Conservation (phyloP, 257 asterid species). For the Fraxinus cuspidata region DNA sequence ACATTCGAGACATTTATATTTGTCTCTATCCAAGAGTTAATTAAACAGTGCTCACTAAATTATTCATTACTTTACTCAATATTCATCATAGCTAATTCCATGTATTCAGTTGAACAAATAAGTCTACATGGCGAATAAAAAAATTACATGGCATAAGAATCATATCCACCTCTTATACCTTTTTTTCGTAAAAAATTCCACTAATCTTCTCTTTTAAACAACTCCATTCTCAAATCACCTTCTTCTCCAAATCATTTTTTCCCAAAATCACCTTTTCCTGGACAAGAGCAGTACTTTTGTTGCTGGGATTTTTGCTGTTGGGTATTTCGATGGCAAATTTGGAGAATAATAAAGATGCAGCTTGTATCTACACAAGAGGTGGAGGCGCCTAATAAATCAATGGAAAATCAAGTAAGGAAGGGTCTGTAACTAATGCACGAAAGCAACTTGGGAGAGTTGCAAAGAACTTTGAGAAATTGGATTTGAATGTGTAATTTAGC, state of each 20-base stretch:
- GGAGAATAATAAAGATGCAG: conserved; percentile 46
- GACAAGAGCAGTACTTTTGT: conserved; percentile 68
- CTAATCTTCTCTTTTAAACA: too few species aligned
- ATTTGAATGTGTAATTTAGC: conserved; percentile 87
- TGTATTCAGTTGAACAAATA: too few species aligned
- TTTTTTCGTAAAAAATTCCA: too few species aligned
- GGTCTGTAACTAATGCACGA: conserved; percentile 42
- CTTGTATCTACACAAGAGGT: neutral
- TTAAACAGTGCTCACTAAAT: too few species aligned
- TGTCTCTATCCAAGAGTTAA: too few species aligned
- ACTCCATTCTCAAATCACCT: too few species aligned
- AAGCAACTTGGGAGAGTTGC: conserved; percentile 73
- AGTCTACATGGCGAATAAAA: too few species aligned
- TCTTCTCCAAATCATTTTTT: too few species aligned
- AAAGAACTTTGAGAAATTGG: conserved; percentile 70
- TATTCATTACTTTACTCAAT: too few species aligned
- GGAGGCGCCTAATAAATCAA: conserved; percentile 37
- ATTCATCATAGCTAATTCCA: too few species aligned
- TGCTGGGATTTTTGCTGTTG: conserved; percentile 83
- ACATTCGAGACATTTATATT: neutral
- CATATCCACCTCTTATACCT: too few species aligned
- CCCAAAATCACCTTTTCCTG: neutral
- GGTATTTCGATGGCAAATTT: conserved; percentile 58
- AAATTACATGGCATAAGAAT: too few species aligned
- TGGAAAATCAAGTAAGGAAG: conserved; percentile 55